Conservation (phyloP, 2,329 filamentous ascomycete genomes). For the Ceratocystis alfenasii region DNA sequence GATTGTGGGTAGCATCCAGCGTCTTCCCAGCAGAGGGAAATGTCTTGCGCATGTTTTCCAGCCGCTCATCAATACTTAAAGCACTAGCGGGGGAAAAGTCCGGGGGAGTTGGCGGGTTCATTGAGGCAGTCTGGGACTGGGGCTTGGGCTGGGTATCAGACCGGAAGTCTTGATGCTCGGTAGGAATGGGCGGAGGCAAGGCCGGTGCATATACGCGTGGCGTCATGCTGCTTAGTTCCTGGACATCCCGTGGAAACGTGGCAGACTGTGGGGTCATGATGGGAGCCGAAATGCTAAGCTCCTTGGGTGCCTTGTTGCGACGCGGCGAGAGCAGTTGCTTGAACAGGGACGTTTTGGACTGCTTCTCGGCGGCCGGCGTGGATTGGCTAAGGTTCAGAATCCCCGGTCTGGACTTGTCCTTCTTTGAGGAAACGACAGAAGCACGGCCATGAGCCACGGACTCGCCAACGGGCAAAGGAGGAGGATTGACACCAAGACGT, state of each 20-base stretch:
- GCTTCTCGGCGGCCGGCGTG: constrained; percentile 34
- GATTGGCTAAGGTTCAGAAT: constrained; percentile 37
- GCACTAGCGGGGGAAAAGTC: constrained; percentile 38
- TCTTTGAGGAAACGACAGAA: constrained; percentile 29
- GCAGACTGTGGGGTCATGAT: constrained; percentile 52
- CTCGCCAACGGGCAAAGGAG: constrained; percentile 19
- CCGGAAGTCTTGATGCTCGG: constrained; percentile 28
- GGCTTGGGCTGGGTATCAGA: constrained; percentile 30
- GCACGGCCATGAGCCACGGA: background rate
- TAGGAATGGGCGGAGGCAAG: constrained; percentile 38
- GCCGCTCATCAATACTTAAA: constrained; percentile 38
- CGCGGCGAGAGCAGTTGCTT: constrained; percentile 50
- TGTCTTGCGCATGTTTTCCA: constrained; percentile 23
- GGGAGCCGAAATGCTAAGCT: constrained; percentile 50
- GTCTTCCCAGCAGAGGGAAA: background rate
- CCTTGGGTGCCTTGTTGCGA: constrained; percentile 35
- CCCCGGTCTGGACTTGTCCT: constrained; percentile 38
- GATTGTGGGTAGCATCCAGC: too few species aligned
- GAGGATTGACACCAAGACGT: constrained; percentile 36
- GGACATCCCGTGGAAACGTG: constrained; percentile 45
- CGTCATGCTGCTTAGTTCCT: constrained; percentile 47
- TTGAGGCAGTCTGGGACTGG: background rate
- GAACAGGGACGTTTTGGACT: constrained; percentile 47
- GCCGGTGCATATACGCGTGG: constrained; percentile 47
- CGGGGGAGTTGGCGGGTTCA: constrained; percentile 30